Evolutionary conservation across 225 moss, liverwort and hornwort species (phyloP), one percentile per base, ranked within the genome.

Genomic region (Polytrichum commune): DNA sequence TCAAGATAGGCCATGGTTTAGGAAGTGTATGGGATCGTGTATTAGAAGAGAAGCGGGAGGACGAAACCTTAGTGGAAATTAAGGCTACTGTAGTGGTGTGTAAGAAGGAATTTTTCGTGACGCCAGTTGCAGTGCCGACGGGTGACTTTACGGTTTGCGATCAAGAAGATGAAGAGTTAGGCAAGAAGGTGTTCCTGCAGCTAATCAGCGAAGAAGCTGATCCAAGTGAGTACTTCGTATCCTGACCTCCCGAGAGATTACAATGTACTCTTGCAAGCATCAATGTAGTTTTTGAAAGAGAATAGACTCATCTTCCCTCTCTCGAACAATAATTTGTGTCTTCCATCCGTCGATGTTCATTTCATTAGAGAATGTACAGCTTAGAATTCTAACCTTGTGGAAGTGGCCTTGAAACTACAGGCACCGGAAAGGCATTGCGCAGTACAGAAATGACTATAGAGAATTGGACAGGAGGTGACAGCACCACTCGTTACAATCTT

Each of bases 161-260:
- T 60, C 27, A 74, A n/a, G 83, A 83, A 76, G 86, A 86, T 67
- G 86, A 83, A 67, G 67, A 25, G 70, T 72, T 71, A 0, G 83
- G 83, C 55, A 75, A 72, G 55, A 74, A 72, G 60, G 81, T 83
- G 56, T 68, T 35, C n/a, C 71, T 86, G 25, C 81, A 81, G 74
- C 81, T 83, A 9, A 27, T 86, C 63, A 83, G 86, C 30, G 76
- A 32, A 62, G 69, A 63, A 33, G 27, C 55, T 63, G 81, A 83
- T 65, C 76, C 81, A 69, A 76, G 76, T 83, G 70, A 76, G 71
- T 55, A 3, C 26, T 54, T 29, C 56, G 60, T 28, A 19, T 27
- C 28, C 18, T 16, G 13, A 46, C 46, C 10, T 16, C 16, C 13
- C 46, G 1, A 16, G 3, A 13, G 16, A 13, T 46, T 46, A 60